Conservation (phyloP, 2,329 filamentous ascomycete genomes). For the Sordariomycetes sp. region DNA sequence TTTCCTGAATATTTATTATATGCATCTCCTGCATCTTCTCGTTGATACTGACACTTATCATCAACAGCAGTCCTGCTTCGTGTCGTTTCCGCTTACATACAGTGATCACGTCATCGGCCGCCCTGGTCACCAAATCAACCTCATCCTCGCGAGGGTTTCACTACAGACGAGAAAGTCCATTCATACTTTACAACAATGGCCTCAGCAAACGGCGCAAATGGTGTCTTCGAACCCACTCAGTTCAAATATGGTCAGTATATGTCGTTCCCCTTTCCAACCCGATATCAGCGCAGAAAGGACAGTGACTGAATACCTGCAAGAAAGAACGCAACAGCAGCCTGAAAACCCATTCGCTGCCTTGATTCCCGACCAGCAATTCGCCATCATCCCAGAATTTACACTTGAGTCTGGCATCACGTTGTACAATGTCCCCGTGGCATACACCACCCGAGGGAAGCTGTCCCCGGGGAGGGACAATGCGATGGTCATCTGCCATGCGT, state of each 20-base stretch:
- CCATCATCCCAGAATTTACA: conserved; percentile 78
- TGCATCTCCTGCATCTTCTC: too few species aligned
- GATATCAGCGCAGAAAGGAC: conserved; percentile 20
- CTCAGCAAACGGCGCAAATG: conserved; percentile 10
- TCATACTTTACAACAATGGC: conserved; percentile 10
- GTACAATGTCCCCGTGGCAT: conserved; percentile 63
- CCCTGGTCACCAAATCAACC: too few species aligned
- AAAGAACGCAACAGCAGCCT: conserved; percentile 59
- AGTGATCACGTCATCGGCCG: too few species aligned
- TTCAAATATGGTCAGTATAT: conserved; percentile 12
- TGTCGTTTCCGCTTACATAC: too few species aligned
- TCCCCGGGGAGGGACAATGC: conserved; percentile 52
- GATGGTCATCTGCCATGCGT: conserved; percentile 73
- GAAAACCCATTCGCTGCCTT: conserved; percentile 86
- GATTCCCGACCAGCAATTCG: conserved; percentile 82
- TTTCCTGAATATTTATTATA: too few species aligned
- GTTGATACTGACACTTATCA: too few species aligned
- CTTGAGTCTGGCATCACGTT: conserved; percentile 87
- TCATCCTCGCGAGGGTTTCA: too few species aligned
- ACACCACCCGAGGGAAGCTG: conserved; percentile 55
- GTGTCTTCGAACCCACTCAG: neutral
- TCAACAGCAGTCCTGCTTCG: too few species aligned
- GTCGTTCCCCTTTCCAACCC: neutral
- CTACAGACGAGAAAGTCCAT: neutral
- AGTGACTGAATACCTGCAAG: conserved; percentile 57